Evolutionary conservation across 2,329 filamentous ascomycete species (phyloP), one percentile per base, ranked within the genome.

Genomic region (Phaeosphaeria sp.): DNA sequence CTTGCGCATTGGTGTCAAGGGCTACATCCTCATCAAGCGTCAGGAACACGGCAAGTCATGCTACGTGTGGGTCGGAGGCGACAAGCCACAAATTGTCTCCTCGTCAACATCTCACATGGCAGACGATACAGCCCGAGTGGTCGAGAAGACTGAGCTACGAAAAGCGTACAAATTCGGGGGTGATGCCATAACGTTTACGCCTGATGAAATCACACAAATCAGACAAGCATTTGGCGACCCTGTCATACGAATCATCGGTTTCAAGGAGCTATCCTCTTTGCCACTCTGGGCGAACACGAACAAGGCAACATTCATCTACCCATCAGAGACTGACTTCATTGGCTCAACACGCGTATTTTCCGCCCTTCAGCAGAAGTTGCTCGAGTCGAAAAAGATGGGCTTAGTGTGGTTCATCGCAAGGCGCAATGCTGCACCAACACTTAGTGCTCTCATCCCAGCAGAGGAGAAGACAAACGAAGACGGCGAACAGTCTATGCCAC

Each of bases 161-260:
- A 97, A 95, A 77, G 95, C 94, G 0, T 99, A 95, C 82, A 97
- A 95, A 69, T 98, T 98, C 72, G 95, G 94, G 13, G 93, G 92
- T 41, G 92, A 96, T 64, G 92, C 92, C 48, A 87, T 99, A 47
- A 85, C 90, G 49, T 99, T 99, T 74, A 89, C 89, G 0, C 85
- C 89, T 0, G 93, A 97, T 33, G 94, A 99, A 74, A 87, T 94
- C 59, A 89, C 89, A 56, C 80, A 85, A 20, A 83, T 99, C 57
- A 89, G 89, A 60, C 82, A 91, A 64, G 75, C 73, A 52, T 97
- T 97, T 68, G 94, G 93, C 2, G 84, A 90, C 1, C 91, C 92
- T 0, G 83, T 91, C 13, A 90, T 99, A 55, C 89, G 93, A 5
- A 90, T 99, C 64, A 90, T 99, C 55, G 95, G 95, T 6, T 99